Evolutionary conservation across 2,329 filamentous ascomycete species (phyloP), one percentile per base, ranked within the genome.

Genomic region (Bimuria novae-zelandiae): DNA sequence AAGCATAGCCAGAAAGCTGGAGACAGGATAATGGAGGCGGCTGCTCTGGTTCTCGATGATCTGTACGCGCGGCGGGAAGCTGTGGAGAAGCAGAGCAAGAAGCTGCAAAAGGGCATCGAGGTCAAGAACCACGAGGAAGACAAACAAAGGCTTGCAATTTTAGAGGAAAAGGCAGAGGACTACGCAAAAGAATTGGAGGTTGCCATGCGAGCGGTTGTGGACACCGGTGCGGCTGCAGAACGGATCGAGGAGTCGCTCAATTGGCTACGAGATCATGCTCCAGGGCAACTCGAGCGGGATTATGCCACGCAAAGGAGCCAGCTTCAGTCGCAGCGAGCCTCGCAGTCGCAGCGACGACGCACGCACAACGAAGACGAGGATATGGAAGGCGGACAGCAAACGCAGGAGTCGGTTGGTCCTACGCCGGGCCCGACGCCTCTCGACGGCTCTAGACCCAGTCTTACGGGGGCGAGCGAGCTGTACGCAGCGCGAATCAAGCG

Each of bases 141-240:
- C 22, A 72, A 76, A 50, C 57, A 64, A 8, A 67, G 69, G 41
- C 62, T 82, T 40, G 68, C 71, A 8, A 67, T 75, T 25, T 60
- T 77, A 49, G 54, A 72, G 51, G 69, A 73, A 17, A 75, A 78
- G 51, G 82, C 85, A 2, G 73, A 79, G 14, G 68, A 71, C 3
- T 73, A 83, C 60, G 87, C 84, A 1, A 68, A 71, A 23, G 76
- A 78, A 45, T 76, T 88, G 64, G 86, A 89, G 59, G 76, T 80
- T 63, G 77, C 75, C 40, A 79, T 88, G 64, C 78, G 85, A 14
- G 74, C 77, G 11, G 69, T 84, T 43, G 81, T 89, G 53, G 86
- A 89, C 69, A 76, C 77, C 7, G 76, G 80, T 51, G 72, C 78
- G 7, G 78, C 75, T 53, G 67, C 83, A 12, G 69, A 77, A 49